Percentiles rank a stretch among this genome's conserved stretches.
Evolutionary conservation across 495 filamentous ascomycete genomes (phyloP).

Genomic region (Penicillium herquei): DNA sequence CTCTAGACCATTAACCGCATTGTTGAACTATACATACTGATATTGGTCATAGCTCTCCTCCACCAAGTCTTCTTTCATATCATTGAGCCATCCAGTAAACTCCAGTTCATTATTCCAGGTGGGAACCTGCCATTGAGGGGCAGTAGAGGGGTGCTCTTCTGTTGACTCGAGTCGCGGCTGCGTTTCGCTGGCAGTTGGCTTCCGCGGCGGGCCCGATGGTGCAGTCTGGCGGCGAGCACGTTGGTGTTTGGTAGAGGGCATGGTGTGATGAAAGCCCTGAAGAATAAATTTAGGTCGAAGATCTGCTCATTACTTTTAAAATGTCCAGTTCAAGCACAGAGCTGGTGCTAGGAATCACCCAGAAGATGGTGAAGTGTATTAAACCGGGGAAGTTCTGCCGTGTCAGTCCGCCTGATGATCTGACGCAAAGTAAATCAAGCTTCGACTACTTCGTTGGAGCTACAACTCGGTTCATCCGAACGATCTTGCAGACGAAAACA

Average conservation of each 20-base stretch:
- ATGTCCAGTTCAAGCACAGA: not conserved
- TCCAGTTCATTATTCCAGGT: conserved; percentile 51
- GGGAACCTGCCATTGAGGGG: conserved; percentile 10
- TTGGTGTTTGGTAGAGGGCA: conserved; percentile 29
- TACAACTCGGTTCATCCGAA: not conserved
- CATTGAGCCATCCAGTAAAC: conserved; percentile 61
- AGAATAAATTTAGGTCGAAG: not conserved
- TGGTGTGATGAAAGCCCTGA: conserved; percentile 17
- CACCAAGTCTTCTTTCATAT: conserved; percentile 63
- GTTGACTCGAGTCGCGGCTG: conserved; percentile 21
- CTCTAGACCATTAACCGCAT: not conserved
- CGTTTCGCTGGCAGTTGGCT: conserved; percentile 28
- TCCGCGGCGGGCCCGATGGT: conserved; percentile 37
- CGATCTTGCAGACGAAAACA: not conserved
- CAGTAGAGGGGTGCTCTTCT: conserved; percentile 15
- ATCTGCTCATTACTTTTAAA: conserved; percentile 13
- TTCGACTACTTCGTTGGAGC: conserved; percentile 11
- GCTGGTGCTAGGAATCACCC: not conserved
- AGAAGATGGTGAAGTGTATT: conserved; percentile 17
- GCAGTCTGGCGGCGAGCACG: conserved; percentile 45
- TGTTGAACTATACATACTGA: conserved; percentile 52
- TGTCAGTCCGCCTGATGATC: conserved; percentile 25
- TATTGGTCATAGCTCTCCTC: conserved; percentile 84
- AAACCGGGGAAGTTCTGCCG: conserved; percentile 36
- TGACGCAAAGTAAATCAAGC: conserved; percentile 30